phyloP scores from a whole-genome alignment of 768 basidiomycete species.

The Mycena crocata region DNA sequence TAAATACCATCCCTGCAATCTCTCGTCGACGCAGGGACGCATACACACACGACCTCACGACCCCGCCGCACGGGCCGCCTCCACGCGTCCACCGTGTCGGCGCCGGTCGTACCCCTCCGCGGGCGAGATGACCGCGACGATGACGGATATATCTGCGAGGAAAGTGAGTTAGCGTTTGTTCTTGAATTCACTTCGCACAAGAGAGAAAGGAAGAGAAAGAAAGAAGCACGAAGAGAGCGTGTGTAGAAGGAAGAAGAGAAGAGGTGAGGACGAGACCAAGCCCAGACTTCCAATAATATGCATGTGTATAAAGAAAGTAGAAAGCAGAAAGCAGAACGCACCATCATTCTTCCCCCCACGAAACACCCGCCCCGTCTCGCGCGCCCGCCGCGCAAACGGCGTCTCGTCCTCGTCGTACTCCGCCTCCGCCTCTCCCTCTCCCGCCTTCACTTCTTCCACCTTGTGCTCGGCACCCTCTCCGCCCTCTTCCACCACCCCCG shows the following conservation, averaged over 20 bases:
- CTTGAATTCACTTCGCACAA: background rate
- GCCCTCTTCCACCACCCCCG: background rate
- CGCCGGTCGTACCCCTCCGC: too few species aligned
- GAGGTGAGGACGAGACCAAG: too few species aligned
- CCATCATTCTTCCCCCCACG: slow-evolving; percentile 90
- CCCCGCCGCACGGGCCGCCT: slow-evolving; percentile 25
- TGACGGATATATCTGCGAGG: slow-evolving; percentile 51
- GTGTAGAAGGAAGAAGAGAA: background rate
- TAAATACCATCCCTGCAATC: too few species aligned
- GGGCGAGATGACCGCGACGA: slow-evolving; percentile 52
- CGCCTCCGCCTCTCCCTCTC: background rate
- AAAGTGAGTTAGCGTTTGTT: background rate
- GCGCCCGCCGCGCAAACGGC: slow-evolving; percentile 87
- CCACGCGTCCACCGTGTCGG: slow-evolving; percentile 9
- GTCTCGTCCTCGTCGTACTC: slow-evolving; percentile 59
- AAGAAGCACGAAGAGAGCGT: too few species aligned
- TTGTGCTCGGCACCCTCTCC: too few species aligned
- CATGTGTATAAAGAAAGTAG: background rate
- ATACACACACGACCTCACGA: background rate
- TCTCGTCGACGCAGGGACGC: too few species aligned
- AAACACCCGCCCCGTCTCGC: slow-evolving; percentile 78
- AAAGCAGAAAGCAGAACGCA: slow-evolving; percentile 39
- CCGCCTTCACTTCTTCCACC: background rate
- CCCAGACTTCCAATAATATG: too few species aligned
- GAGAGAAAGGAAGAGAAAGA: background rate